Evolutionary conservation across 2,329 filamentous ascomycete genomes (phyloP).

Genomic region (Fusarium acutatum): DNA sequence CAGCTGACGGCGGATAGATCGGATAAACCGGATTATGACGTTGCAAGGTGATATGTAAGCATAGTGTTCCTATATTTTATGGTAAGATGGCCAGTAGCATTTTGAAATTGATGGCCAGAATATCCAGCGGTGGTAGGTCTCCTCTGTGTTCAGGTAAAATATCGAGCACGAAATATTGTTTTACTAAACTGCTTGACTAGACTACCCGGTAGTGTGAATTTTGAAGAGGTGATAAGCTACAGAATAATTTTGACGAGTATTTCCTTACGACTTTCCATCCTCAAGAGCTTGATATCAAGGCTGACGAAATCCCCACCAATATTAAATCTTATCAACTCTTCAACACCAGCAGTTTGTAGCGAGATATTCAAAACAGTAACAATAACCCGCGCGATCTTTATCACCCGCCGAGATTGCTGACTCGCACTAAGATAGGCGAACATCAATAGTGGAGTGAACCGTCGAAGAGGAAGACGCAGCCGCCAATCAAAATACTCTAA

Average conservation of each 20-base stretch:
- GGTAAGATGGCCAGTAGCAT: rapidly evolving
- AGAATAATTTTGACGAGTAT: rapidly evolving
- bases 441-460: rapidly evolving
- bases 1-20: background rate
- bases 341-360: rapidly evolving
- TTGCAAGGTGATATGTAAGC: background rate
- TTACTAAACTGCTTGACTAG: rapidly evolving
- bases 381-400: background rate
- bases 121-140: rapidly evolving
- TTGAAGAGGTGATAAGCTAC: background rate
- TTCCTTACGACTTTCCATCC: rapidly evolving
- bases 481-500: rapidly evolving
- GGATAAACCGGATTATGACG: background rate
- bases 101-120: background rate
- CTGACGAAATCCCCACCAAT: too few species aligned
- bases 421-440: background rate
- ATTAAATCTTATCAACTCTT: too few species aligned
- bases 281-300: rapidly evolving
- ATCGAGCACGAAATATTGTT: rapidly evolving
- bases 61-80: rapidly evolving
- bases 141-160: background rate
- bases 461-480: rapidly evolving
- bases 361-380: rapidly evolving
- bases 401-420: background rate
- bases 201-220: background rate